These are phyloP conservation scores for Barnettozyma californica DNA, from an alignment of 805 yeast species.

Conservation along the genomic window DNA sequence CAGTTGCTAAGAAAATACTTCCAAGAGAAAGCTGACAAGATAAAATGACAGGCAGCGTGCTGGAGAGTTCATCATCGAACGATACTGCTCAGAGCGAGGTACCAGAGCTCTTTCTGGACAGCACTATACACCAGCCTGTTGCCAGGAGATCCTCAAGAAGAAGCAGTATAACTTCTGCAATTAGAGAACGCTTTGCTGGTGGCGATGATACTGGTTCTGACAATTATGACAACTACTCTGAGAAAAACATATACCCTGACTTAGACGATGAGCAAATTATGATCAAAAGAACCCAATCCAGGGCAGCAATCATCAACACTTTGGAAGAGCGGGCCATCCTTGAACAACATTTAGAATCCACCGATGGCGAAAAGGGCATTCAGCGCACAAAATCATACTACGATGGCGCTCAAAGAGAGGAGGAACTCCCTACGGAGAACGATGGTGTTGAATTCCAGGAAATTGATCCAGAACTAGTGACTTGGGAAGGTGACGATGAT, in stretches of 20 bases:
- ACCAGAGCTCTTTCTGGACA: neutral
- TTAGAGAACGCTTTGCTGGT: neutral
- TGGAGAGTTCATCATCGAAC: neutral
- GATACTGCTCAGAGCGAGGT: neutral
- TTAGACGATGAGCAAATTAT: constrained; percentile 32
- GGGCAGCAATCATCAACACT: constrained; percentile 38
- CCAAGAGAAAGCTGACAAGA: neutral
- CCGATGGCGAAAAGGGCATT: constrained; percentile 2
- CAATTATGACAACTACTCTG: constrained; percentile 14
- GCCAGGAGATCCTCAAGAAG: constrained; percentile 1
- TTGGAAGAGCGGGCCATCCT: constrained; percentile 21
- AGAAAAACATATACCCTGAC: constrained; percentile 34
- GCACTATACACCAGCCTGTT: neutral
- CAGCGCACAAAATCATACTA: constrained; percentile 12
- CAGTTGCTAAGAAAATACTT: too few relatives aligned
- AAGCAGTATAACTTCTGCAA: neutral
- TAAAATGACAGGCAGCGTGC: neutral
- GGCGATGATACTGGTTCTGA: neutral
- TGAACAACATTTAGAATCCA: constrained; percentile 14
- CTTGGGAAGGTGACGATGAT: constrained; percentile 63
- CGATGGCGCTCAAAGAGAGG: constrained; percentile 18
- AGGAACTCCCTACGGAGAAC: constrained; percentile 27
- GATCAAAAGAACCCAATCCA: constrained; percentile 38
- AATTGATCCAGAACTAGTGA: constrained; percentile 60
- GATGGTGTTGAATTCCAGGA: constrained; percentile 49